Conservation (phyloP, 2,329 filamentous ascomycete genomes). For the Proliferodiscus dingleyae region DNA sequence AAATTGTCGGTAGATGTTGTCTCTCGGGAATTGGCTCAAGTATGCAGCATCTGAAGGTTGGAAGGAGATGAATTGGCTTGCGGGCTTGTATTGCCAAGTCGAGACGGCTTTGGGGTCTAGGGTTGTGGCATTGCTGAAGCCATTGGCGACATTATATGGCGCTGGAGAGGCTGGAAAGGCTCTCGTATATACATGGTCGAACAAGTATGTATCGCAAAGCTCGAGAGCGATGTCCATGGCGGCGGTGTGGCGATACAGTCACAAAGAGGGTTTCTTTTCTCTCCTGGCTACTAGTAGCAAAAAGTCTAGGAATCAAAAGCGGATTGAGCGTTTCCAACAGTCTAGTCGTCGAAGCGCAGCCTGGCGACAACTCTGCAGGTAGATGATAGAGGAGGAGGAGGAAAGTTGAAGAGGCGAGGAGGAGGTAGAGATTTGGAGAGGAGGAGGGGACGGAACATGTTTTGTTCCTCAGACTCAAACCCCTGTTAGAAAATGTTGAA, state of each 20-base stretch:
- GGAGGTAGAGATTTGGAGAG: too few species aligned
- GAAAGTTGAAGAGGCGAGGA: too few species aligned
- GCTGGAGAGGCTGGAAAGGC: conserved; percentile 57
- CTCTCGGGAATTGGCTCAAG: conserved; percentile 69
- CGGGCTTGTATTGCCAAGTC: conserved; percentile 65
- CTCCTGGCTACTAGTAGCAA: too few species aligned
- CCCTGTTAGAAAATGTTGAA: too few species aligned
- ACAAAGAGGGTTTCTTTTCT: neutral
- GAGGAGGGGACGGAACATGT: too few species aligned
- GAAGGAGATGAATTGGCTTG: conserved; percentile 64
- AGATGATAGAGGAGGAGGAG: too few species aligned
- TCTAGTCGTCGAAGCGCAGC: too few species aligned
- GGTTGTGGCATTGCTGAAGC: conserved; percentile 45
- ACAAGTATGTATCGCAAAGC: conserved; percentile 72
- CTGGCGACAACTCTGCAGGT: too few species aligned
- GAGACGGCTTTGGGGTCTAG: conserved; percentile 53
- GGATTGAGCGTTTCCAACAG: too few species aligned
- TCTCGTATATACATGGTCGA: conserved; percentile 73
- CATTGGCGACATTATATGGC: conserved; percentile 47
- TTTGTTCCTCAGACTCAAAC: too few species aligned
- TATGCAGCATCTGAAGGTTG: conserved; percentile 73
- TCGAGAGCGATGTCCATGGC: conserved; percentile 92
- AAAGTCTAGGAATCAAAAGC: too few species aligned
- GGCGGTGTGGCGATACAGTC: conserved; percentile 19
- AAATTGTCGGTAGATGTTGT: conserved; percentile 71